Evolutionary conservation across 1,284 basidiomycete genomes (phyloP), one percentile per base, ranked within the genome.

Genomic region (Fistulinella cinereoalba): DNA sequence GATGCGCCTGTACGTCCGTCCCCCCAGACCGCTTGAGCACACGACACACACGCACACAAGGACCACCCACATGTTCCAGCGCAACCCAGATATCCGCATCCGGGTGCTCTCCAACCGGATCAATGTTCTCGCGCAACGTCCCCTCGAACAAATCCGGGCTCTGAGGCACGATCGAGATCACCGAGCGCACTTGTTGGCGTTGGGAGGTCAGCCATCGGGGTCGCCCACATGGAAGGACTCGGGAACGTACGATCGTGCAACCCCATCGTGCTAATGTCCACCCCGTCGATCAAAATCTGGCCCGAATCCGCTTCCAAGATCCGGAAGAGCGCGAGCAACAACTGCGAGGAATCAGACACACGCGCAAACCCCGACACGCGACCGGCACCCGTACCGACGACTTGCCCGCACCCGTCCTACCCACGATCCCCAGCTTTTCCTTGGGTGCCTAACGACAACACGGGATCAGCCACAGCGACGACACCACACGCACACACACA

Each of bases 371-470:
- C n/a, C n/a, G n/a, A n/a, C n/a, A n/a, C n/a, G n/a, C n/a, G n/a
- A n/a, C n/a, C n/a, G n/a, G n/a, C n/a, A n/a, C n/a, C 47, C 4
- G 74, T 49, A 94, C 78, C 3, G 88, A 88, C 23, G 84, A 88
- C 70, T 97, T 97, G 51, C 94, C 94, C n/a, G 92, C 89, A 2
- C 95, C 93, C 1, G 95, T 97, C 50, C 94, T 73, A 2, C 94
- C 94, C 58, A 84, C 85, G 4, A 95, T 77, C 18, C 92, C 92
- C 41, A 97, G 80, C 56, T 91, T 91, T 63, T 95, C 88, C 40
- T 79, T 80, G 1, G 88, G 77, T 62, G 83, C 71, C 83, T 85
- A 44, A 27, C 6, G 28, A 10, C 10, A 46, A 15, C 11, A 11
- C 13, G 2, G 6, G 9, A 33, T 36, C 33, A 36, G 33, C 19